Evolutionary conservation across 768 basidiomycete genomes (phyloP).

Genomic region (Punctularia strigosozonata): DNA sequence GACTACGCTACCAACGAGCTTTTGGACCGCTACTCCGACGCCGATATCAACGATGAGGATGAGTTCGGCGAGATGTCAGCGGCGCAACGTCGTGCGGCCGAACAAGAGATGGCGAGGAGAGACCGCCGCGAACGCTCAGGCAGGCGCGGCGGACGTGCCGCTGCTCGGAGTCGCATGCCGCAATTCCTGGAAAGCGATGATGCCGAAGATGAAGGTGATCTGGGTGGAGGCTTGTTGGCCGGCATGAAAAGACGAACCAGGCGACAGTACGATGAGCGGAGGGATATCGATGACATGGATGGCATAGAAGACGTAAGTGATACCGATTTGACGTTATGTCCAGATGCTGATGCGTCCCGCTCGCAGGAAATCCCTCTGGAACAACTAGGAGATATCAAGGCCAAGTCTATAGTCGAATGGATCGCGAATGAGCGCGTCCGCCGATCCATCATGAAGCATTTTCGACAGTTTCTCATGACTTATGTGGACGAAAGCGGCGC

Average conservation of each 20-base stretch:
- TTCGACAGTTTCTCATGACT: constrained; percentile 91
- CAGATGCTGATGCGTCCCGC: constrained; percentile 8
- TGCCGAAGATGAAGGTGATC: constrained; percentile 57
- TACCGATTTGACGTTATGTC: background rate
- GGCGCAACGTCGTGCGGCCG: constrained; percentile 68
- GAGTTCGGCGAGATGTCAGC: constrained; percentile 57
- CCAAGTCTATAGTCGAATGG: constrained; percentile 96
- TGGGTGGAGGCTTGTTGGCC: constrained; percentile 47
- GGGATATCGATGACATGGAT: constrained; percentile 84
- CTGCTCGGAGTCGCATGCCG: constrained; percentile 71
- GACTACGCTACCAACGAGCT: constrained; percentile 80
- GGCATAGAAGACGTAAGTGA: constrained; percentile 71
- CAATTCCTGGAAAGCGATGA: constrained; percentile 79
- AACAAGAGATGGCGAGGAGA: constrained; percentile 77
- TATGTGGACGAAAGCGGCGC: constrained; percentile 86
- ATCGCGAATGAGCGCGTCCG: constrained; percentile 88
- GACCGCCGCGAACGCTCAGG: constrained; percentile 67
- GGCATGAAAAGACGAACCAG: constrained; percentile 77
- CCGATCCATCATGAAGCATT: constrained; percentile 83
- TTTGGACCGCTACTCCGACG: constrained; percentile 81
- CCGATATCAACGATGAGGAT: constrained; percentile 76
- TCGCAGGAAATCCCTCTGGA: constrained; percentile 85
- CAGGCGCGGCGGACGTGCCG: constrained; percentile 59
- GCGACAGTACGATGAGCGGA: constrained; percentile 88
- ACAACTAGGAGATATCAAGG: constrained; percentile 95